Conservation (phyloP, 495 filamentous ascomycete species). For the Penicillium bialowiezense region DNA sequence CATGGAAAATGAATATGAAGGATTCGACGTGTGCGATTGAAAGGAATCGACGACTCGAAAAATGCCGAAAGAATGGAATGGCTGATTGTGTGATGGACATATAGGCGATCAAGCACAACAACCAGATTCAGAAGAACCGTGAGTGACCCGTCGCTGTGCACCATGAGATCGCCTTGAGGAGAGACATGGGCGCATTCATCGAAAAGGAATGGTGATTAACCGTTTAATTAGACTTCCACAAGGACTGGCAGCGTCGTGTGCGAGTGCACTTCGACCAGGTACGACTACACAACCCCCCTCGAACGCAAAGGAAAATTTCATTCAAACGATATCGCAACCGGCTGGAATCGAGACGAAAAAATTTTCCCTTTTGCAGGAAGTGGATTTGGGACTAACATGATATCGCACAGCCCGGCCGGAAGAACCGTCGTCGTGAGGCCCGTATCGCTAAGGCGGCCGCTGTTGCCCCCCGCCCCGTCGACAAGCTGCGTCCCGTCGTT, state of each 20-base stretch:
- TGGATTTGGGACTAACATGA: conserved; percentile 28
- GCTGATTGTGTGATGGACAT: conserved; percentile 30
- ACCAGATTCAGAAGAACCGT: conserved; percentile 98
- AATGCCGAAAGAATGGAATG: conserved; percentile 24
- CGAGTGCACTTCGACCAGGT: conserved; percentile 99
- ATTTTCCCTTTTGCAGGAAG: conserved; percentile 6
- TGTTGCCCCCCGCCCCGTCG: conserved; percentile 92
- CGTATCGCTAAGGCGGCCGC: conserved; percentile 89
- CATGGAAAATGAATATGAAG: conserved; percentile 4
- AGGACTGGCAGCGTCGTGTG: conserved; percentile 99
- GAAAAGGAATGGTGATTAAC: conserved; percentile 25
- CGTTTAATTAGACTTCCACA: conserved; percentile 81
- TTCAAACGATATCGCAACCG: conserved; percentile 17
- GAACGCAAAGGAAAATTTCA: conserved; percentile 13
- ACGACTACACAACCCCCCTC: conserved; percentile 31
- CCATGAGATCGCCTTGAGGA: conserved; percentile 2
- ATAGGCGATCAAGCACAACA: conserved; percentile 99
- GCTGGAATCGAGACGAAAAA: conserved; percentile 15
- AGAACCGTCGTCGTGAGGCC: conserved; percentile 83
- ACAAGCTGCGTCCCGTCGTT: conserved; percentile 93
- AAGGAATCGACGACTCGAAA: conserved; percentile 6
- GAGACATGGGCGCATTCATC: neutral
- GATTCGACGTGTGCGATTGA: conserved; percentile 10
- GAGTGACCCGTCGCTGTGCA: conserved; percentile 39
- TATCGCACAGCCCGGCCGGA: conserved; percentile 79